phyloP scores from a whole-genome alignment of 345 rosid genomes.

The Eucalyptus polyanthemos region DNA sequence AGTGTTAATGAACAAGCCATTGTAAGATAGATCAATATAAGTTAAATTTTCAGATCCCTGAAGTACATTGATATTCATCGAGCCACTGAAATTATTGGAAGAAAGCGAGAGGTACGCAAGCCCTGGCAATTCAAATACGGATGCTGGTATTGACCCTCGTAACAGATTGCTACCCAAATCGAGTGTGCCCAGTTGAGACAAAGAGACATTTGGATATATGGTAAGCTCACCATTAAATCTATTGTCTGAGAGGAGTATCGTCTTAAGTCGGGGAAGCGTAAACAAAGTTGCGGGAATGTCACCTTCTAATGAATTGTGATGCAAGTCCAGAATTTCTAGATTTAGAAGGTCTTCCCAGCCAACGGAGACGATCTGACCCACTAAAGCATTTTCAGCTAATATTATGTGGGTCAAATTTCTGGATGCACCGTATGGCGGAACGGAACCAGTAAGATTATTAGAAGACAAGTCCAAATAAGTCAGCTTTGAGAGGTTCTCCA shows the following conservation, averaged over 20 bases:
- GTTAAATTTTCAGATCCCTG: constrained; percentile 6
- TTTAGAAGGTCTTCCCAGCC: constrained; percentile 7
- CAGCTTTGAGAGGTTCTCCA: constrained; percentile 6
- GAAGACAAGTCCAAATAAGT: constrained; percentile 11
- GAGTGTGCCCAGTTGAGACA: constrained; percentile 1
- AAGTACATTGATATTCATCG: constrained; percentile 4
- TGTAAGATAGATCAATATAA: constrained; percentile 28
- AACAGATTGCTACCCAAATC: constrained; percentile 26
- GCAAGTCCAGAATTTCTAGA: constrained; percentile 8
- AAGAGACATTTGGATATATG: neutral
- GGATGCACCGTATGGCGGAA: constrained; percentile 4
- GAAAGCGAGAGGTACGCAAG: constrained; percentile 12
- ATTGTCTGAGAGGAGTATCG: constrained; percentile 1
- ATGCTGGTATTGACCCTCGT: constrained; percentile 9
- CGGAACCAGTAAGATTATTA: constrained; percentile 10
- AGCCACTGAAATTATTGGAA: constrained; percentile 32
- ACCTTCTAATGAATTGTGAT: constrained; percentile 11
- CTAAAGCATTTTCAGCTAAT: constrained; percentile 7
- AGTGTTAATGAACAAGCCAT: constrained; percentile 7
- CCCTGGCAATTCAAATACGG: neutral
- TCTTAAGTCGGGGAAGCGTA: neutral
- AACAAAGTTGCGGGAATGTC: constrained; percentile 10
- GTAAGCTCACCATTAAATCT: constrained; percentile 3
- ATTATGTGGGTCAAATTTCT: constrained; percentile 1
- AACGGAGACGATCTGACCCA: constrained; percentile 3